Evolutionary conservation across 2,329 filamentous ascomycete species (phyloP).

Genomic region (Beauveria sp.): DNA sequence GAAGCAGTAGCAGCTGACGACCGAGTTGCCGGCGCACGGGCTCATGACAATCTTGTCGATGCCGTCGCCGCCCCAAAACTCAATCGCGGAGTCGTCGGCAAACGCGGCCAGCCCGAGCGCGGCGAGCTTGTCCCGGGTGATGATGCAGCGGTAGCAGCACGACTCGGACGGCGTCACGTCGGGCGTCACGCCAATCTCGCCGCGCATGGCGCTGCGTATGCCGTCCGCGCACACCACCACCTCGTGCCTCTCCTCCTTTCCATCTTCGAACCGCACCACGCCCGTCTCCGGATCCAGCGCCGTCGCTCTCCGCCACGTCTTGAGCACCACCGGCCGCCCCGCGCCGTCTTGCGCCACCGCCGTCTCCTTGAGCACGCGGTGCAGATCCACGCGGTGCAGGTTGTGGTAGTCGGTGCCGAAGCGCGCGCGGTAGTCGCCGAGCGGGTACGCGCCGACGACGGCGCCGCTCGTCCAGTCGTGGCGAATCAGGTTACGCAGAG

Average conservation of each 20-base stretch:
- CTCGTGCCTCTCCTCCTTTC: constrained; percentile 39
- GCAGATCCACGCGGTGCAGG: constrained; percentile 58
- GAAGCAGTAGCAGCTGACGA: constrained; percentile 60
- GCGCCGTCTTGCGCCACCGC: constrained; percentile 41
- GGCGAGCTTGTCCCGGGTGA: constrained; percentile 45
- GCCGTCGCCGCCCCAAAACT: constrained; percentile 60
- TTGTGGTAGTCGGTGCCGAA: constrained; percentile 57
- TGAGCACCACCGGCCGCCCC: constrained; percentile 39
- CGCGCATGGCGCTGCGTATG: constrained; percentile 51
- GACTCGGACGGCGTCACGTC: constrained; percentile 45
- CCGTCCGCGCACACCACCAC: constrained; percentile 54
- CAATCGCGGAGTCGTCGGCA: constrained; percentile 46
- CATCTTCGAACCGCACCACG: constrained; percentile 44
- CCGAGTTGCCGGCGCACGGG: constrained; percentile 52
- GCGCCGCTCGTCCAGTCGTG: constrained; percentile 57
- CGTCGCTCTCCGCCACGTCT: constrained; percentile 44
- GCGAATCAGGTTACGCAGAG: constrained; percentile 53
- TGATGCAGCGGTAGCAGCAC: constrained; percentile 54
- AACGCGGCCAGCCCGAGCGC: constrained; percentile 50
- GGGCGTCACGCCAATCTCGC: constrained; percentile 46
- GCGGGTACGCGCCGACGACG: constrained; percentile 48
- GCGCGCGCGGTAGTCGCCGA: constrained; percentile 52
- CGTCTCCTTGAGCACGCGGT: constrained; percentile 50
- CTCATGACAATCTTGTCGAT: constrained; percentile 57
- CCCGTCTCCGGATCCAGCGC: constrained; percentile 42